Conservation (phyloP, 495 filamentous ascomycete genomes). For the Talaromyces proteolyticus region DNA sequence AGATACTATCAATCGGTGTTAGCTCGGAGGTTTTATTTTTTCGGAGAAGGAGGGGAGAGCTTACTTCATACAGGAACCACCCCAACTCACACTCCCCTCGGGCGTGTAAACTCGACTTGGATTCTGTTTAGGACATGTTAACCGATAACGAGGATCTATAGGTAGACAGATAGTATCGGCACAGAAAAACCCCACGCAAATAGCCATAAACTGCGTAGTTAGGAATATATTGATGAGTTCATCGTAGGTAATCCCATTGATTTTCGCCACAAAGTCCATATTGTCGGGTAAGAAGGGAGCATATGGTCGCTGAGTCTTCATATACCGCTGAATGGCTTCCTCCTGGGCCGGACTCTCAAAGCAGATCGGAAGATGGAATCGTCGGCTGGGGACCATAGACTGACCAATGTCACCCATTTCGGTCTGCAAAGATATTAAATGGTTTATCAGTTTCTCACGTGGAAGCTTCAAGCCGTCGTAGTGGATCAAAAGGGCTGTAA, state of each 20-base stretch:
- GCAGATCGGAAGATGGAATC: constrained; percentile 48
- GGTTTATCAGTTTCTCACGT: constrained; percentile 22
- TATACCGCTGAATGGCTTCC: constrained; percentile 48
- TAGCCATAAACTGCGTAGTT: constrained; percentile 40
- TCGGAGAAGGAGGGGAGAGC: neutral
- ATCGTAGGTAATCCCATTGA: constrained; percentile 46
- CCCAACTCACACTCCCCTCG: constrained; percentile 47
- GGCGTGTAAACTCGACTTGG: constrained; percentile 53
- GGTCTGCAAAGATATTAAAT: constrained; percentile 21
- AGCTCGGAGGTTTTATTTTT: neutral
- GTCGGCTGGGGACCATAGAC: constrained; percentile 43
- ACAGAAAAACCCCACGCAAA: constrained; percentile 53
- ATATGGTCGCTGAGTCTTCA: constrained; percentile 50
- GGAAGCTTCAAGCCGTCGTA: constrained; percentile 38
- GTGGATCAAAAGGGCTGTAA: constrained; percentile 35
- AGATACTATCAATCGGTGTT: constrained; percentile 19
- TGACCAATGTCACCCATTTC: constrained; percentile 27
- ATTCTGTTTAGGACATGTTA: constrained; percentile 54
- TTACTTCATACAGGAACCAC: constrained; percentile 44
- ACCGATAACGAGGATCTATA: constrained; percentile 45
- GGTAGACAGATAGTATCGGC: constrained; percentile 49
- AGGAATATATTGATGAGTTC: constrained; percentile 41
- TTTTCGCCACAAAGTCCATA: constrained; percentile 48
- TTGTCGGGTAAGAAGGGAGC: constrained; percentile 55
- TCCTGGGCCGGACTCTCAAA: constrained; percentile 45